Conservation (phyloP, 73 alveolate species). For the Effrenium voratum region DNA sequence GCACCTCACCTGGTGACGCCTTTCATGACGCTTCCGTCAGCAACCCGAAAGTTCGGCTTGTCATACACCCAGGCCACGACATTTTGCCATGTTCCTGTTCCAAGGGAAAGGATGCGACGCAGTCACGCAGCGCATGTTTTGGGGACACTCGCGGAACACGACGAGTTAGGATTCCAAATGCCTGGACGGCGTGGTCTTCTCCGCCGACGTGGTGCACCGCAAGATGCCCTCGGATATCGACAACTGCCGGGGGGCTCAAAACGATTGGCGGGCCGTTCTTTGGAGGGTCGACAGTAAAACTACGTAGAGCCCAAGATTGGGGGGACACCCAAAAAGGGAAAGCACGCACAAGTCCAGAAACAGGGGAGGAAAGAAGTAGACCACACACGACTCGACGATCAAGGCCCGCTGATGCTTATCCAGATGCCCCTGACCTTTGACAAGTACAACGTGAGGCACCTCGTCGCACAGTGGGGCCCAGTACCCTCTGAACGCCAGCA, state of each 20-base stretch:
- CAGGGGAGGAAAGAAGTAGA: background rate
- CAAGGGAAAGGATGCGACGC: too few species aligned
- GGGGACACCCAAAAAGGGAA: background rate
- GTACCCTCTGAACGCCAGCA: too few species aligned
- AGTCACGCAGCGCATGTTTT: too few species aligned
- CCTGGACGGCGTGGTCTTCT: constrained; percentile 66
- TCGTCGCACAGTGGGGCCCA: too few species aligned
- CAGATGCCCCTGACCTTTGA: constrained; percentile 70
- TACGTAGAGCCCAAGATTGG: background rate
- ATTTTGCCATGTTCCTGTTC: too few species aligned
- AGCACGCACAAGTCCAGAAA: background rate
- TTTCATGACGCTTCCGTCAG: too few species aligned
- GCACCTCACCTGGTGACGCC: too few species aligned
- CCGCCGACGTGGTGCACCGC: constrained; percentile 72
- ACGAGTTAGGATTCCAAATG: too few species aligned
- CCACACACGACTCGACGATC: background rate
- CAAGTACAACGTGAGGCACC: constrained; percentile 38
- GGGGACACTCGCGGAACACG: too few species aligned
- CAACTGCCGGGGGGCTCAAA: background rate
- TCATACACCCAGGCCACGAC: too few species aligned
- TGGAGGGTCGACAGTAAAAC: background rate
- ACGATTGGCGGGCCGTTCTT: background rate
- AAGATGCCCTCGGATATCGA: constrained; percentile 40
- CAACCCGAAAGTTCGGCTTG: too few species aligned
- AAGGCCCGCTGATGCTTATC: constrained; percentile 34